Evolutionary conservation across 805 yeast species (phyloP), one percentile per base, ranked within the genome.

Genomic region (Alloascoidea africana): DNA sequence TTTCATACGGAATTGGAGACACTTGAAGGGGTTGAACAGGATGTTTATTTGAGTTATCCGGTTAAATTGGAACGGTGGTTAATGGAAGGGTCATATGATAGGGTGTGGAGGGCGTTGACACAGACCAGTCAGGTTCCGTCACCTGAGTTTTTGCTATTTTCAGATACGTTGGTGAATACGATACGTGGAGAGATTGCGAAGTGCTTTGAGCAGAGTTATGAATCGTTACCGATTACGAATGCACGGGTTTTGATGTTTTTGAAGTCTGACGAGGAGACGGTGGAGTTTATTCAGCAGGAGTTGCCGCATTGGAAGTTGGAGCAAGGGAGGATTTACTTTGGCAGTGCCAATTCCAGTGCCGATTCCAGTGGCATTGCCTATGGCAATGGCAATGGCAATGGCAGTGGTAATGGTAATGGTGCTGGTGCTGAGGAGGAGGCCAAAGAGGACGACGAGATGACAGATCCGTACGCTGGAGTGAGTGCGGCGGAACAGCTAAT

Each of bases 81-180:
- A 46, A 85, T 89, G 79, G 97, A 91, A 60, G 98, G 98, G 33
- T 81, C 89, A 45, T 91, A 87, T 58, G 91, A 85, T 56, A 83
- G 83, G 57, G 89, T 87, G 35, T 82, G 91, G 80, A 77, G 73
- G 47, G 67, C 82, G 39, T 67, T 81, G 44, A 73, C 76, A 38
- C 70, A 73, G 42, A 63, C 65, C 39, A 47, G 60, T 30, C 62
- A 60, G 49, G 56, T 55, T 42, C 67, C 61, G 14, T 74, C 77
- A 45, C 71, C 75, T 41, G 97, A 91, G 55, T 87, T 76, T 56
- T 70, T 70, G 41, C 68, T 83, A 35, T 83, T 89, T 56, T 80
- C 85, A 41, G 76, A 70, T 41, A 76, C 81, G 15, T 66, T 87
- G 53, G 70, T 79, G 47, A 67, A 68, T 46, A 84, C 96, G 2